Base-by-base conservation (phyloP, 2,329 filamentous ascomycete species). In the Verticillium longisporum region DNA sequence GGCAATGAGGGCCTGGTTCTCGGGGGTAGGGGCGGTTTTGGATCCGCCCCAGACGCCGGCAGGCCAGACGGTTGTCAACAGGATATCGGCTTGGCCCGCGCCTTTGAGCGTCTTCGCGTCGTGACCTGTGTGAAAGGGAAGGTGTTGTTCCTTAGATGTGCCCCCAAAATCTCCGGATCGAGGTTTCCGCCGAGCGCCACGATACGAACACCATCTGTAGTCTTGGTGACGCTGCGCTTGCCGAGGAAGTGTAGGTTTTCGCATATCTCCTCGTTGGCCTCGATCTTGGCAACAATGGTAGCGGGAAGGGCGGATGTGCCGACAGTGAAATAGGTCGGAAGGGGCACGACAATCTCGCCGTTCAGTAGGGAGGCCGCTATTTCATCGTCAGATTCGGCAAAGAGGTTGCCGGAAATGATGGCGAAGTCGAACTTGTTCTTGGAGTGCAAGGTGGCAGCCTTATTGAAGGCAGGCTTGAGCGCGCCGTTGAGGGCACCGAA, bases 351-450 rank as follows among this genome's bases (percentile, higher is more conserved):
- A 59, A 96, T 87, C 11, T 83, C 80, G n/a, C 92, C 92, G 32
- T 84, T 76, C 1, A 98, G 75, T 3, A 99, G 82, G 10, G 84
- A 81, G 11, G 80, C 76, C 5, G 95, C 75, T 10, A 75, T 72
- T 13, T 87, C 80, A 59, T 89, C 83, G 55, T 87, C 80, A 1
- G 79, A 75, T 54, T 82, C 76, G 18, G 82, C 78, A 70, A 98
- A 98, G 6, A 98, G 80, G 70, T 97, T 89, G 60, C 95, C 95
- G 10, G 87, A 85, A 36, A 97, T 78, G 60, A 99, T 86, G 15
- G 91, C 92, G 68, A 97, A 89, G 14, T 90, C 83, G 73, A 99
- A 98, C 69, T 82, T 83, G 71, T 97, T 95, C 76, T 97, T 98
- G 38, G 86, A 79, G 68, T 98, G 93, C 2, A 98, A 80, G 10